Evolutionary conservation across 495 filamentous ascomycete species (phyloP), one percentile per base, ranked within the genome.

Genomic region (Astrothelium subdiscretum): DNA sequence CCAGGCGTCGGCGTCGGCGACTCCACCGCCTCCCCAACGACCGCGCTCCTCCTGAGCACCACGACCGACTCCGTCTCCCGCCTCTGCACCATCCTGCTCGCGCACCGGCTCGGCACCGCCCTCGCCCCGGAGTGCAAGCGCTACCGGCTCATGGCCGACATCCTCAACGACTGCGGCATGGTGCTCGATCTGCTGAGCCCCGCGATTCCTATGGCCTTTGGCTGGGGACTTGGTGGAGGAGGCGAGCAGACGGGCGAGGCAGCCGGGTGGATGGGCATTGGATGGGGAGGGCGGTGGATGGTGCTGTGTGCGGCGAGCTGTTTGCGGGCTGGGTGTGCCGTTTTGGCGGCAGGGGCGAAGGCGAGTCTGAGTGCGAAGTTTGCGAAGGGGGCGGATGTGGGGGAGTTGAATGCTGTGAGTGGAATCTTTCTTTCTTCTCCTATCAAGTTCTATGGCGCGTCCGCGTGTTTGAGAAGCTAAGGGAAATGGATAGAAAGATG

Each of bases 71-170:
- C 83, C 63, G 87, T 88, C 44, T 90, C 90, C 31, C 82, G 92
- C 2, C 74, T 97, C 13, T 91, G 91, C 15, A 97, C 92, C 0
- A 96, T 98, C 59, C 74, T 92, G 18, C 96, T 98, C 72, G 94
- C 94, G 0, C 86, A 96, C 71, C 78, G 83, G 43, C 80, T 92
- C 59, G 92, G 92, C 61, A 87, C 85, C 52, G 84, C 90, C n/a
- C 85, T 97, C 22, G 90, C 95, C 71, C 89, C 91, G 1, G 92
- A 97, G 72, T 95, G 90, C 79, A 97, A 97, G 68, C 90, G 84
- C 76, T 97, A 95, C 74, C 85, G 94, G 5, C 85, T 97, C 51
- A 77, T 87, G 5, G 94, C 94, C 12, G 94, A 97, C 72, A 78
- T 97, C 31, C 89, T 97, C 78, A 97, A 97, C 73, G 94, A 97